Conservation (phyloP, 768 basidiomycete genomes). For the Termitomyces sp. region DNA sequence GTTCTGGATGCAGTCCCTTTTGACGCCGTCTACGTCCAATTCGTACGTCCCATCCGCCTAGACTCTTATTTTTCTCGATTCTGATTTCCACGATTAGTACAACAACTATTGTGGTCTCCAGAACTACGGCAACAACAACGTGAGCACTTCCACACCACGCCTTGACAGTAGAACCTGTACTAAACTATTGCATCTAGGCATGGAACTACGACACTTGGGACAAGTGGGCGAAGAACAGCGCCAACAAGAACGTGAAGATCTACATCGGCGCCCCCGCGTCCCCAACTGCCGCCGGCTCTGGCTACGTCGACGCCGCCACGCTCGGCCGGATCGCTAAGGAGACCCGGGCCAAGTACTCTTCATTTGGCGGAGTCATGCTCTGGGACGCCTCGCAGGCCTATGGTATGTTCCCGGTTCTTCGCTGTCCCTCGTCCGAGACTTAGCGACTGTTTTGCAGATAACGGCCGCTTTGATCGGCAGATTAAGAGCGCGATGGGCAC, state of each 20-base stretch:
- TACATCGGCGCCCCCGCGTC: constrained; percentile 53
- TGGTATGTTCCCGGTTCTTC: constrained; percentile 16
- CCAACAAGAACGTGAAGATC: constrained; percentile 47
- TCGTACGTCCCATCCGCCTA: constrained; percentile 13
- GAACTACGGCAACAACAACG: constrained; percentile 34
- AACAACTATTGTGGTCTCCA: constrained; percentile 24
- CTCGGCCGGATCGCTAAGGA: constrained; percentile 32
- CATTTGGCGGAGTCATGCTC: constrained; percentile 48
- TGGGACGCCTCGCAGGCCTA: constrained; percentile 36
- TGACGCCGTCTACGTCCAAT: constrained; percentile 65
- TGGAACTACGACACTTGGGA: constrained; percentile 47
- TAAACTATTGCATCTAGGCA: constrained; percentile 8
- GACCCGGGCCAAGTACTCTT: constrained; percentile 40
- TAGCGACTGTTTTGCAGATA: constrained; percentile 16
- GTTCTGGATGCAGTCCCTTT: constrained; percentile 54
- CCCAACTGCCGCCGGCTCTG: constrained; percentile 41
- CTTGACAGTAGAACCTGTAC: too few relatives aligned
- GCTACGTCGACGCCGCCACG: constrained; percentile 39
- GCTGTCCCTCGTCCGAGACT: background rate
- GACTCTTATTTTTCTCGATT: background rate
- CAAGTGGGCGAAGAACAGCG: constrained; percentile 48
- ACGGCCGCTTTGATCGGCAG: constrained; percentile 34
- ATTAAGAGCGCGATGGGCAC: constrained; percentile 31
- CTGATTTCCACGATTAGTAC: constrained; percentile 5
- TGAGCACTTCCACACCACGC: background rate